These are phyloP conservation scores for Sporothrix mexicana DNA, from an alignment of 2,329 filamentous ascomycete species.

Conservation along the genomic window DNA sequence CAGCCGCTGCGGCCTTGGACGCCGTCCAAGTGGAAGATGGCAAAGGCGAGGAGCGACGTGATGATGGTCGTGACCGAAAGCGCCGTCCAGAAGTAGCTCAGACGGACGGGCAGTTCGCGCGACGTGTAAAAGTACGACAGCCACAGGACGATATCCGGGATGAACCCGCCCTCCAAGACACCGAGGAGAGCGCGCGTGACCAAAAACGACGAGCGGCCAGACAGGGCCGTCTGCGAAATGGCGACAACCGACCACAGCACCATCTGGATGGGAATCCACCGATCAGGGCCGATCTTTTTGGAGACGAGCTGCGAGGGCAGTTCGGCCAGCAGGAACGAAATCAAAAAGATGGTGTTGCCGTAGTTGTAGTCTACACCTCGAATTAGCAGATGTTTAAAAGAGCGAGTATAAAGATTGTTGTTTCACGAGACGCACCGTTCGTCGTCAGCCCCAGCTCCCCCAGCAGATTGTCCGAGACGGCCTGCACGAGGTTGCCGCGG, in stretches of 20 bases:
- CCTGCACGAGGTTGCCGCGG: constrained; percentile 63
- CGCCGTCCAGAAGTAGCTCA: constrained; percentile 46
- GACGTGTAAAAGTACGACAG: constrained; percentile 47
- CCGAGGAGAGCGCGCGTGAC: constrained; percentile 45
- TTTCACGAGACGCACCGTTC: constrained; percentile 46
- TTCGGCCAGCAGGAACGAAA: constrained; percentile 62
- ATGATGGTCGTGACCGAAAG: constrained; percentile 44
- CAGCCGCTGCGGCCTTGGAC: constrained; percentile 47
- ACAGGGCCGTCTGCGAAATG: constrained; percentile 43
- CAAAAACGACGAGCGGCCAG: constrained; percentile 42
- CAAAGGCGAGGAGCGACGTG: constrained; percentile 46
- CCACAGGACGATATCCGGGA: constrained; percentile 46
- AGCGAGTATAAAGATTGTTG: not conserved
- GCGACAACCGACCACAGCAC: constrained; percentile 46
- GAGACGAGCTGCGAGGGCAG: constrained; percentile 65
- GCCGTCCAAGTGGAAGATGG: constrained; percentile 46
- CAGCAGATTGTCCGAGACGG: constrained; percentile 66
- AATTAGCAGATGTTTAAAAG: not conserved
- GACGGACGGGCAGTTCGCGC: constrained; percentile 44
- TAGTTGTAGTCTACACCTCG: constrained; percentile 60
- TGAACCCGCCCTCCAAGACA: constrained; percentile 46
- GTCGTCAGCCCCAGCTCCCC: constrained; percentile 55
- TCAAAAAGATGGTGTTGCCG: constrained; percentile 60
- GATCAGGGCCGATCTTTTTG: constrained; percentile 54
- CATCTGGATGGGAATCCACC: constrained; percentile 49